Base-by-base conservation (phyloP, 2,329 filamentous ascomycete species). In the Aspergillus fructus region DNA sequence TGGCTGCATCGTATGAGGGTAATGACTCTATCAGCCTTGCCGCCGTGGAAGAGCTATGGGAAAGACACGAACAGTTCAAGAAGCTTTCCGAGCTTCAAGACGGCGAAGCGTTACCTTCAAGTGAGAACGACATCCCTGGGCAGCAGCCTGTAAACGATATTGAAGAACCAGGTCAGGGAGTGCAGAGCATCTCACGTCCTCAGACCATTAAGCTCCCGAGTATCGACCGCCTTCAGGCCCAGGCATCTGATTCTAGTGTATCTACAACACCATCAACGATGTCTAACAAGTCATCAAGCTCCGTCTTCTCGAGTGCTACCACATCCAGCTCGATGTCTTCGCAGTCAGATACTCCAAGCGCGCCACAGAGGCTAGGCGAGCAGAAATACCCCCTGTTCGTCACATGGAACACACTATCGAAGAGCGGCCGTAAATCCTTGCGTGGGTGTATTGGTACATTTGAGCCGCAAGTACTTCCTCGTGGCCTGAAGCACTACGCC, bases 391-490 rank as follows among this genome's bases (percentile, higher is more conserved):
- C 93, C 0, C 83, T 97, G 40, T 97, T 97, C 72, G 90, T 99
- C 47, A 96, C 93, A 7, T 97, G 93, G 93, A 96, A 97, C 77
- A 91, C 85, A 0, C 66, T 91, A 54, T 85, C 83, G 7, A 74
- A 79, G 66, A 78, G 72, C 53, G 83, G 85, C 27, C 77, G 85
- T 62, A 87, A 88, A 71, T 84, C 83, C 23, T 84, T 99, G 42
- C 88, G 94, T 59, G 94, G 94, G 59, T 99, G 94, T 80, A 97
- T 99, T 71, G 94, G 94, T 65, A 99, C 93, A 2, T 99, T 97
- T 69, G 89, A 93, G 68, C 74, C 87, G 2, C 85, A 90, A 67
- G 85, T 89, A 49, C 83, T 99, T 12, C 81, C 86, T 30, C 76
- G 84, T 1, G 93, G 92, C 4, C 79, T 99, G 43, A 80, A 85